phyloP scores from a whole-genome alignment of 2,329 filamentous ascomycete species.

The Talaromyces atroroseus region DNA sequence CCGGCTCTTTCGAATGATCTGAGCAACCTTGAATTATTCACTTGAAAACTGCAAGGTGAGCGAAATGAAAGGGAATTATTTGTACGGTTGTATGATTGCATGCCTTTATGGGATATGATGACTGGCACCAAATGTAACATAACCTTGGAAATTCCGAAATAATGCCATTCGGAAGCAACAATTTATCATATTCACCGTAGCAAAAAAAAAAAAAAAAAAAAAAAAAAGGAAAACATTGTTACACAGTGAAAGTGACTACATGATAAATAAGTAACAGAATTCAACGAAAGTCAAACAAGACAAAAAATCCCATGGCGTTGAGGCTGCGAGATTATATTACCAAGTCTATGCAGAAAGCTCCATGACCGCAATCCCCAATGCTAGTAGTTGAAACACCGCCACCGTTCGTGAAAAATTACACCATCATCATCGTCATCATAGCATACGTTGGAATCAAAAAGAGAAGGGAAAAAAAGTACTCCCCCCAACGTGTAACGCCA shows the following conservation, averaged over 20 bases:
- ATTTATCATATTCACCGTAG: too few relatives aligned
- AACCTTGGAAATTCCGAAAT: neutral
- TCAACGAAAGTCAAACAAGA: neutral
- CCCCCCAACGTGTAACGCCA: neutral
- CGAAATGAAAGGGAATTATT: too few relatives aligned
- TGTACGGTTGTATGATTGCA: neutral
- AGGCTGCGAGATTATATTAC: constrained; percentile 17
- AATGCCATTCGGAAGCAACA: neutral
- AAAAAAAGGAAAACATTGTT: too few relatives aligned
- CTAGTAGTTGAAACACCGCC: constrained; percentile 15
- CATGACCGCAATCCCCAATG: constrained; percentile 12
- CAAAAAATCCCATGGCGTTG: constrained; percentile 17
- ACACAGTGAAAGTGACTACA: too few relatives aligned
- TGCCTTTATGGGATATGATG: neutral
- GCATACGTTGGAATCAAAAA: neutral
- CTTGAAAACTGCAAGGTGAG: too few relatives aligned
- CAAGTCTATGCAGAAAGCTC: constrained; percentile 13
- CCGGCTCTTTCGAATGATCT: too few relatives aligned
- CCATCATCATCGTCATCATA: neutral
- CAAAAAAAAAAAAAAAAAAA: too few relatives aligned
- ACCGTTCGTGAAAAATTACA: neutral
- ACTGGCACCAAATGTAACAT: neutral
- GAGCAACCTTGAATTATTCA: too few relatives aligned
- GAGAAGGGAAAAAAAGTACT: neutral
- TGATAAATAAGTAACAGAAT: too few relatives aligned